These are phyloP conservation scores for Aureobasidium sp. DNA, from an alignment of 2,329 filamentous ascomycete species.

Conservation along the genomic window DNA sequence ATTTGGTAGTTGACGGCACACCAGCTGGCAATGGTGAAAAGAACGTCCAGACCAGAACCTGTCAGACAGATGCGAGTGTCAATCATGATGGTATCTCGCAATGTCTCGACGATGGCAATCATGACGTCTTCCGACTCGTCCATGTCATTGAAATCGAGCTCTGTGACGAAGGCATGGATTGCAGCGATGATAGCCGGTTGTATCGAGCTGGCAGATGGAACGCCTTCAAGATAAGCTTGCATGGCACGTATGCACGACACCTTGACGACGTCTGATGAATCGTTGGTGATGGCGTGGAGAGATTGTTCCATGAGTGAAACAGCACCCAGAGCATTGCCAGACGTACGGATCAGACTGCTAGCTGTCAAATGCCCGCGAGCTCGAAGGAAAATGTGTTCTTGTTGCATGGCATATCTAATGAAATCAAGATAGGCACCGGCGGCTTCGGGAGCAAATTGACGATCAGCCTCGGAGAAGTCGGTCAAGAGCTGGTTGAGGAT, in stretches of 20 bases:
- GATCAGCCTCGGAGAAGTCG: constrained; percentile 73
- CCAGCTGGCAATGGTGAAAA: constrained; percentile 84
- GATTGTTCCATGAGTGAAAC: constrained; percentile 62
- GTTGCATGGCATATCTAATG: constrained; percentile 68
- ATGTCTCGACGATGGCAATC: constrained; percentile 78
- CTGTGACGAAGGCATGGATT: constrained; percentile 65
- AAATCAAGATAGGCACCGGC: constrained; percentile 72
- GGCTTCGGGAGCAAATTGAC: constrained; percentile 61
- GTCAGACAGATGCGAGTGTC: constrained; percentile 69
- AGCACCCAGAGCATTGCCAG: constrained; percentile 51
- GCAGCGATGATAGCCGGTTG: constrained; percentile 57
- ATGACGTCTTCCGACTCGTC: constrained; percentile 87
- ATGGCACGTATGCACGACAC: constrained; percentile 85
- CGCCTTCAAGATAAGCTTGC: constrained; percentile 57
- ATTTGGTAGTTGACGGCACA: constrained; percentile 88
- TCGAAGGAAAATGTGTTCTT: constrained; percentile 67
- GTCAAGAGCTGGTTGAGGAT: constrained; percentile 76
- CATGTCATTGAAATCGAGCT: constrained; percentile 74
- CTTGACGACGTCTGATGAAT: constrained; percentile 80
- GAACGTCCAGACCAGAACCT: constrained; percentile 68
- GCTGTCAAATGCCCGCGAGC: constrained; percentile 83
- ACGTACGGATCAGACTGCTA: constrained; percentile 67
- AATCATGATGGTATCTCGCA: constrained; percentile 74
- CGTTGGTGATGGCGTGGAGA: constrained; percentile 66
- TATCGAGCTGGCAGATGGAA: constrained; percentile 45